Conservation (phyloP, 768 basidiomycete genomes). For the Phlegmacium glaucopus region DNA sequence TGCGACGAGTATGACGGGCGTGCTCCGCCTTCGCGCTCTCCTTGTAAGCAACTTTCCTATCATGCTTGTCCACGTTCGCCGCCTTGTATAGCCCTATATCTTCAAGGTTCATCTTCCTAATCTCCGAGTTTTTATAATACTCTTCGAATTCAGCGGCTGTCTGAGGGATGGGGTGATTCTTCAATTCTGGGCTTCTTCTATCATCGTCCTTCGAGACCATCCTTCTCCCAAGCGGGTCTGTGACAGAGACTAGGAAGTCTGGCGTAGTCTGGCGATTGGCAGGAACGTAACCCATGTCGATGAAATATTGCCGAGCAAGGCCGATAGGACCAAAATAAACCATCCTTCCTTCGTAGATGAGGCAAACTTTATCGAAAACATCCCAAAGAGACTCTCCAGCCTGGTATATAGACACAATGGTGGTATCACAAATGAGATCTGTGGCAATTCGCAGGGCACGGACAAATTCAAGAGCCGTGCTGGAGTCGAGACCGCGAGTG, state of each 20-base stretch:
- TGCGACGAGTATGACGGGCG: no score
- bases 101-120: conserved; percentile 37
- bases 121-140: conserved; percentile 38
- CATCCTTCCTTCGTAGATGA: conserved; percentile 72
- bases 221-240: conserved; percentile 56
- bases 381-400: conserved; percentile 66
- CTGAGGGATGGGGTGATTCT: conserved; percentile 42
- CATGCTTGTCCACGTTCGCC: conserved; percentile 41
- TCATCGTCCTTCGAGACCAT: no score
- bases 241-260: conserved; percentile 61
- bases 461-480: conserved; percentile 72
- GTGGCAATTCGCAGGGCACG: conserved; percentile 63
- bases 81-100: conserved; percentile 45
- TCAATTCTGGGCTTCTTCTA: conserved; percentile 48
- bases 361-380: conserved; percentile 78
- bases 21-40: no score
- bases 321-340: conserved; percentile 71
- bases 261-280: conserved; percentile 62
- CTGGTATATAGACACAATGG: conserved; percentile 84
- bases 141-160: conserved; percentile 57
- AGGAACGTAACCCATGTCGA: conserved; percentile 60
- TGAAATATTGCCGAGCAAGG: conserved; percentile 68
- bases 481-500: conserved; percentile 62
- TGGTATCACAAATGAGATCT: conserved; percentile 50
- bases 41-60: conserved; percentile 40